These are phyloP conservation scores for Blastobotrys parvus DNA, from an alignment of 805 yeast species.

Conservation along the genomic window DNA sequence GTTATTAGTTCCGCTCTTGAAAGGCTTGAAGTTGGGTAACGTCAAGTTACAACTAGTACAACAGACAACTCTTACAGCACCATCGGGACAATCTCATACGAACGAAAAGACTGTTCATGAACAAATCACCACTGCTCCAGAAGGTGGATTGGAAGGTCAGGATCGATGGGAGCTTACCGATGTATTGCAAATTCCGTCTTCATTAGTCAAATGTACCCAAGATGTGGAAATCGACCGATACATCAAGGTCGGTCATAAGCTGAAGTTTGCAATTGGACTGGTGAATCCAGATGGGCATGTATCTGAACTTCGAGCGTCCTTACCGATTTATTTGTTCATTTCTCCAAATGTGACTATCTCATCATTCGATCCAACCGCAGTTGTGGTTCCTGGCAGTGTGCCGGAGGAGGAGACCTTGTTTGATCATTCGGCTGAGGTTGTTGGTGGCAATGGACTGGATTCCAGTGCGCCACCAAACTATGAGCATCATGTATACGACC, in stretches of 20 bases:
- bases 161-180: conserved; percentile 73
- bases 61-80: conserved; percentile 49
- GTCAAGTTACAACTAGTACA: conserved; percentile 64
- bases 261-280: conserved; percentile 71
- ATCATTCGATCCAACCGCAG: conserved; percentile 31
- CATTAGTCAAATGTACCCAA: conserved; percentile 70
- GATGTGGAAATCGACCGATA: conserved; percentile 67
- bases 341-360: conserved; percentile 74
- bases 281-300: conserved; percentile 87
- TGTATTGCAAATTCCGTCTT: conserved; percentile 57
- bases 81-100: conserved; percentile 46
- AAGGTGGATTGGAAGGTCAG: conserved; percentile 31
- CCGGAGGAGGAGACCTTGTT: conserved; percentile 8
- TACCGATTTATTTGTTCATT: conserved; percentile 71
- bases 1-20: conserved; percentile 66
- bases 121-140: conserved; percentile 35
- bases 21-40: conserved; percentile 74
- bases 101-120: conserved; percentile 60
- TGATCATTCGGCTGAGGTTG: conserved; percentile 14
- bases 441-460: not conserved
- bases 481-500: conserved; percentile 68
- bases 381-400: conserved; percentile 9
- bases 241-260: conserved; percentile 80
- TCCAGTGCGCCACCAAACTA: conserved; percentile 73
- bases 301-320: conserved; percentile 83